These are phyloP conservation scores for Truncatella angustata DNA, from an alignment of 2,329 filamentous ascomycete species.

Conservation along the genomic window DNA sequence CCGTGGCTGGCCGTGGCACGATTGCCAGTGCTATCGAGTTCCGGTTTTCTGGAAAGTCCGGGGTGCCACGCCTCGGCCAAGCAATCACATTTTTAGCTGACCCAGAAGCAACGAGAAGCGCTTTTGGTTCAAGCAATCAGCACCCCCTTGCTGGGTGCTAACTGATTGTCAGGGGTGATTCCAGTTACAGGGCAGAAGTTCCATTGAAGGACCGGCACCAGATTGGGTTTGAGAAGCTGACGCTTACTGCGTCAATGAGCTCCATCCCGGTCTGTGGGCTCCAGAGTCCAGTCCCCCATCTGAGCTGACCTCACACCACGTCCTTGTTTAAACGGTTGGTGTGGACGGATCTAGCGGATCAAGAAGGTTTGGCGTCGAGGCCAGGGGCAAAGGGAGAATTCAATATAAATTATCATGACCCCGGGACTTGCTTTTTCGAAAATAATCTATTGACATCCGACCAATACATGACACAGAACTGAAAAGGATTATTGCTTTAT, in stretches of 20 bases:
- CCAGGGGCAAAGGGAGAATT: background rate
- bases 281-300: background rate
- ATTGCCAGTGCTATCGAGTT: background rate
- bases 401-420: constrained; percentile 2
- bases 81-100: no score
- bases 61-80: constrained; percentile 7
- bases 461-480: no score
- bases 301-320: constrained; percentile 1
- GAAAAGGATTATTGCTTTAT: no score
- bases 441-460: no score
- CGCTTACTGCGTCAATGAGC: background rate
- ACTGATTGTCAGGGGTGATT: constrained; percentile 3
- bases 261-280: background rate
- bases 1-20: background rate
- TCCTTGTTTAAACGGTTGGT: background rate
- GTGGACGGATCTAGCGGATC: constrained; percentile 5
- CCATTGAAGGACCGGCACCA: background rate
- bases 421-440: background rate
- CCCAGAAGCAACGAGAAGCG: background rate
- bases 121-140: no score
- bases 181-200: constrained; percentile 3
- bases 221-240: constrained; percentile 3
- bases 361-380: background rate
- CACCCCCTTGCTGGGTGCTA: background rate
- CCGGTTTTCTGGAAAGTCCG: constrained; percentile 11